Evolutionary conservation across 2,329 filamentous ascomycete genomes (phyloP), one percentile per base, ranked within the genome.

Genomic region (Eutypa lata): DNA sequence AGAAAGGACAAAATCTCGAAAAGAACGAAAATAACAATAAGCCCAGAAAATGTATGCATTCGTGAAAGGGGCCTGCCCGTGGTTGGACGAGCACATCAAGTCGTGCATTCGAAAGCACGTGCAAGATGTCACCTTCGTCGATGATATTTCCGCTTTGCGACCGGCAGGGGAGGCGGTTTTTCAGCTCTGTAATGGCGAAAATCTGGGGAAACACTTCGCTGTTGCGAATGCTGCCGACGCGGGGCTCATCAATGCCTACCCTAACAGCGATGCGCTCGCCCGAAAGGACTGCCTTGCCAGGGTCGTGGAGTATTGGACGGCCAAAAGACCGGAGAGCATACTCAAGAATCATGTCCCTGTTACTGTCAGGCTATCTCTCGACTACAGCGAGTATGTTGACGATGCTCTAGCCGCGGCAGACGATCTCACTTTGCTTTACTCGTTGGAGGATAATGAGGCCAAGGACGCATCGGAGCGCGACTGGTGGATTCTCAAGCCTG

Each of bases 401-500:
- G 71, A 73, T 11, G 61, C 69, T 0, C 53, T 73, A 2, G 64
- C 65, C 18, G 70, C 69, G 2, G 69, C 71, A 0, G 71, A 73
- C 35, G 69, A 72, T 19, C 58, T 73, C 14, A 64, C 64, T 0
- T 49, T 73, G 1, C 38, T 72, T 22, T 67, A 62, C 38, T 71
- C 70, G 0, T 64, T 73, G 0, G 68, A 72, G 26, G 61, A 68
- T 3, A 73, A 73, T 33, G 66, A 62, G 19, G 40, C 33, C 7
- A 70, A 62, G 45, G 54, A 57, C 1, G 33, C 65, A 0, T 48
- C 48, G 0, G 61, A 72, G 2, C 59, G 71, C 1, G 65, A 72
- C 31, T 73, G 71, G 70, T 73, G 71, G 71, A 73, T 73, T 22
- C 50, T 73, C 3, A 73, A 73, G 48, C 70, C 71, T 2, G 70